These are phyloP conservation scores for Colletotrichum navitas DNA, from an alignment of 2,329 filamentous ascomycete species.

Conservation along the genomic window DNA sequence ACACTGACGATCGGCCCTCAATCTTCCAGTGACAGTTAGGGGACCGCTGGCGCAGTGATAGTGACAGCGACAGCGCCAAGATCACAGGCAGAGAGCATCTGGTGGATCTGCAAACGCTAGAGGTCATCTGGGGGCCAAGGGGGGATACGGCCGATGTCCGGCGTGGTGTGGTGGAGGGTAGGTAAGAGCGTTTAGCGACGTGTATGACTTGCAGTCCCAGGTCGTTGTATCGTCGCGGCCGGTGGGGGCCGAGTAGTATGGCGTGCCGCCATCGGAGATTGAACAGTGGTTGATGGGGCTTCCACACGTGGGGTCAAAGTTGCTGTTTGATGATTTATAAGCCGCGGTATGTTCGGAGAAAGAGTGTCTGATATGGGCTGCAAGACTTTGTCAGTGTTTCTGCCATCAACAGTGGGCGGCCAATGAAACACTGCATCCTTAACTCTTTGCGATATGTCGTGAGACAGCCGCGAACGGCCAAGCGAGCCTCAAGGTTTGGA, in stretches of 20 bases:
- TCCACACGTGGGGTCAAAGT: slow-evolving; percentile 30
- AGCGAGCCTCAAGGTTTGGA: background rate
- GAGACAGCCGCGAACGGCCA: slow-evolving; percentile 25
- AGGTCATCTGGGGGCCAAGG: slow-evolving; percentile 14
- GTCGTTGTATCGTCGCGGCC: background rate
- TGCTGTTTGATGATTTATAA: slow-evolving; percentile 39
- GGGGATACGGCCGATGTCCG: slow-evolving; percentile 32
- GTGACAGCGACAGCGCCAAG: slow-evolving; percentile 15
- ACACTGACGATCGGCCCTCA: slow-evolving; percentile 14
- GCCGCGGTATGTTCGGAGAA: slow-evolving; percentile 5
- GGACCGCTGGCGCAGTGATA: slow-evolving; percentile 5
- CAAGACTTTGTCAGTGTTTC: slow-evolving; percentile 17
- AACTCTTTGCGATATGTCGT: slow-evolving; percentile 7
- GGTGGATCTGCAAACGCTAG: slow-evolving; percentile 31
- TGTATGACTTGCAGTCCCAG: slow-evolving; percentile 27
- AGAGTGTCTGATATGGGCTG: slow-evolving; percentile 26
- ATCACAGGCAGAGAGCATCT: slow-evolving; percentile 6
- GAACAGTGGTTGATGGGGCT: slow-evolving; percentile 25
- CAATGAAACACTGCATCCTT: slow-evolving; percentile 24
- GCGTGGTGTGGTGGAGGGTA: background rate
- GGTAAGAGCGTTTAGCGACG: slow-evolving; percentile 29
- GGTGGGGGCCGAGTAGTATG: slow-evolving; percentile 9
- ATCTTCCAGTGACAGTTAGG: slow-evolving; percentile 1
- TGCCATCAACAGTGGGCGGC: slow-evolving; percentile 7
- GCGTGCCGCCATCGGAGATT: slow-evolving; percentile 40